Evolutionary conservation across 2,329 filamentous ascomycete species (phyloP), one percentile per base, ranked within the genome.

Genomic region (Malbranchea zuffiana): DNA sequence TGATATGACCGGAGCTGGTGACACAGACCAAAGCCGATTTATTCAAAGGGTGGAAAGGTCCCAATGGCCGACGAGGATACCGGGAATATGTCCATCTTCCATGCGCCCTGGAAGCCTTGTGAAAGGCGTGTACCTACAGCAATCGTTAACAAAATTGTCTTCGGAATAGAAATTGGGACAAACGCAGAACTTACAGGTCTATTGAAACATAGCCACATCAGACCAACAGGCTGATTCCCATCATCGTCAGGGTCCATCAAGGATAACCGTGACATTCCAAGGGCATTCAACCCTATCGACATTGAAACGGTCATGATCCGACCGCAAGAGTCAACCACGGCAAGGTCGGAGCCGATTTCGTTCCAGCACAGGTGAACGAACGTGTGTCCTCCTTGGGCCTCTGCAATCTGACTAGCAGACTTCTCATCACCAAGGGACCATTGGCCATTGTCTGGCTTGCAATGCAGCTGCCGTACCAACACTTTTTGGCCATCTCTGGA

Each of bases 301-400:
- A 86, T 78, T 31, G 72, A 76, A 47, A 87, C 71, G 36, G 95
- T 76, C 41, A 77, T 72, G 15, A 94, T 72, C 40, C 83, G 74
- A 4, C 88, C 90, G 16, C 76, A 74, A 18, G 78, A 71, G 58
- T 96, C 88, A 41, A 90, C 71, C 12, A 90, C 73, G 2, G 86
- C 87, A 37, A 98, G 68, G 48, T 96, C 90, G 2, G 79, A 77
- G 23, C 75, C 80, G 4, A 72, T 70, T 10, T 78, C 75, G 33
- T 82, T 82, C 85, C 87, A 96, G 35, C 75, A 78, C 6, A 98
- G 61, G 59, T 95, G 87, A 12, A 82, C 76, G 26, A 94, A 68
- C 3, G 74, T 76, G 19, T 75, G 75, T 1, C 76, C 72, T 18
- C 75, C 71, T 29, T 73, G 66, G n/a, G 71, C 65, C 29, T 73